Evolutionary conservation across 768 basidiomycete species (phyloP).

Genomic region (Kwoniella pini): DNA sequence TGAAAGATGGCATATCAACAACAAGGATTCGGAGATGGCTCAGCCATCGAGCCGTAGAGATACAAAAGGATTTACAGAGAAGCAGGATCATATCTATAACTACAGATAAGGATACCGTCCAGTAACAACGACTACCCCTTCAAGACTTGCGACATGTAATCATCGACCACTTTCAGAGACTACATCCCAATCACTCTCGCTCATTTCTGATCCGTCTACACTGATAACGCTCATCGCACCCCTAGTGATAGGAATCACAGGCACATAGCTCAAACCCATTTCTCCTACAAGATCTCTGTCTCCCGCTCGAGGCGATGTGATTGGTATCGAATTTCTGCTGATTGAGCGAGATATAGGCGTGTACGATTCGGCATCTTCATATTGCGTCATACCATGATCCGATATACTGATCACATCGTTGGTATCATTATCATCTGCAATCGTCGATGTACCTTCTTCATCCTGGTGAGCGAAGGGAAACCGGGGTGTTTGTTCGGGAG

Average conservation of each 20-base stretch:
- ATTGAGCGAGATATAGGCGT: conserved; percentile 25
- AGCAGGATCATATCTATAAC: neutral
- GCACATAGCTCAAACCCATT: conserved; percentile 9
- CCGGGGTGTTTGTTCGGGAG: conserved; percentile 13
- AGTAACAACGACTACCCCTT: no score
- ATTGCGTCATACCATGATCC: conserved; percentile 18
- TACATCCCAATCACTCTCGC: conserved; percentile 27
- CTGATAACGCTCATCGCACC: conserved; percentile 41
- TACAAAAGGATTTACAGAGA: conserved; percentile 1
- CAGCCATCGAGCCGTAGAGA: no score
- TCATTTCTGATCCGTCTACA: conserved; percentile 27
- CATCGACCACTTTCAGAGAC: conserved; percentile 10
- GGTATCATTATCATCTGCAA: neutral
- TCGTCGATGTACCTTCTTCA: neutral
- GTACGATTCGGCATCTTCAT: conserved; percentile 44
- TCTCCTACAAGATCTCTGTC: neutral
- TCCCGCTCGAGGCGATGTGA: neutral
- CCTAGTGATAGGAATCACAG: conserved; percentile 4
- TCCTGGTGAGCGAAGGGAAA: neutral
- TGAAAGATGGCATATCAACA: neutral
- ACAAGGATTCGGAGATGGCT: neutral
- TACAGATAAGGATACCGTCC: neutral
- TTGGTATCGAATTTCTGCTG: neutral
- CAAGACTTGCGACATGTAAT: no score
- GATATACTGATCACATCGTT: neutral